phyloP scores from a whole-genome alignment of 2,329 filamentous ascomycete species.

The Aotearoamyces nothofagi region DNA sequence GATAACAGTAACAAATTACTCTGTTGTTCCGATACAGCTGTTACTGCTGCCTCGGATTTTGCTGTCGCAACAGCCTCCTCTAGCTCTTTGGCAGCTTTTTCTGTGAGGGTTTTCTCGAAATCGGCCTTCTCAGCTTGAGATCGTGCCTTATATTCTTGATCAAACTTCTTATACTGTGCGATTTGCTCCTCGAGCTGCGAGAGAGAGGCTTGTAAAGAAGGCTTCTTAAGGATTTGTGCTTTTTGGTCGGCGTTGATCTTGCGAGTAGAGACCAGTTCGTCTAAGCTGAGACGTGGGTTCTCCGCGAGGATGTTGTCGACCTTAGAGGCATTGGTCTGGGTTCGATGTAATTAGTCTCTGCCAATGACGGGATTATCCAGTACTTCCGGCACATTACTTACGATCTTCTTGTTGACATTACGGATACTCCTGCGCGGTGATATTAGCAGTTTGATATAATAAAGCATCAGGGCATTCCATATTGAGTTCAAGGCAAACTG shows the following conservation, averaged over 20 bases:
- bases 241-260: constrained; percentile 75
- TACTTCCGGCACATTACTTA: too few species aligned
- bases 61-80: constrained; percentile 34
- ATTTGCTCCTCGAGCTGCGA: constrained; percentile 61
- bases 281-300: constrained; percentile 54
- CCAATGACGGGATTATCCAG: too few species aligned
- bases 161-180: constrained; percentile 58
- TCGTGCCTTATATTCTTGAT: constrained; percentile 53
- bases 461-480: too few species aligned
- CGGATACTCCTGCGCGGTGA: constrained; percentile 79
- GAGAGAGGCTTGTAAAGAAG: constrained; percentile 51
- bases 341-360: too few species aligned
- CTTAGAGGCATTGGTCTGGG: constrained; percentile 54
- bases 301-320: constrained; percentile 55
- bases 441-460: too few species aligned
- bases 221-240: constrained; percentile 64
- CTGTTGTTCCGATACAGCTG: constrained; percentile 38
- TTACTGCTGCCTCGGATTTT: constrained; percentile 38
- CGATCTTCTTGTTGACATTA: constrained; percentile 88
- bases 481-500: too few species aligned
- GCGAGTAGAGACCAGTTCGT: constrained; percentile 54
- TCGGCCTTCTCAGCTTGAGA: constrained; percentile 42
- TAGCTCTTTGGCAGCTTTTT: constrained; percentile 28
- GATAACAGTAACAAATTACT: constrained; percentile 56
- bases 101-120: constrained; percentile 38